Base-by-base conservation (phyloP, 1,284 basidiomycete genomes). In the Cutaneotrichosporon sp. region DNA sequence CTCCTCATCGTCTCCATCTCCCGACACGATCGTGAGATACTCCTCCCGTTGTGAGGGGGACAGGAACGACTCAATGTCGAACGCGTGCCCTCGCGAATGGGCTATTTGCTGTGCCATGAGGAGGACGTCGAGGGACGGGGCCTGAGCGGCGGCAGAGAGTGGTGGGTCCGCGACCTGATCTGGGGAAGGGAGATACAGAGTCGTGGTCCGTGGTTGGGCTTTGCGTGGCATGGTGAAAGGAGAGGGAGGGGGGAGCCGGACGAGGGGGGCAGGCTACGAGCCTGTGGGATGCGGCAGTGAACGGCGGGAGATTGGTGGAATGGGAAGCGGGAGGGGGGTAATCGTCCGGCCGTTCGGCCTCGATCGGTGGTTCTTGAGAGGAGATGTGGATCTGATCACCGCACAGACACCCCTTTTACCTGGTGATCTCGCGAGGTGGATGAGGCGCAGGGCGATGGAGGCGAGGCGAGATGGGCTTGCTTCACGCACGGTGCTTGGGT, bases 51-150 rank as follows among this genome's bases (percentile, higher is more conserved):
- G 64, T n/a, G 46, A 45, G 1, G 59, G 60, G 3, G 51, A 37
- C 27, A 70, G 52, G 31, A 67, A 67, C 5, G 61, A 52, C 43
- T 67, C 64, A 22, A 70, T 62, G 58, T 70, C 67, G 44, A 70
- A 63, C n/a, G 49, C 50, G 26, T 65, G 58, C 3, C 67, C 66
- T 9, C 55, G 50, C 17, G 58, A 48, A 12, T 51, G 43, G 4
- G 68, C 68, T 22, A 68, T 54, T 25, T 65, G 55, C 52, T 66
- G 62, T 5, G 68, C 66, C 41, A 63, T 45, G 9, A 70, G 39
- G 34, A 70, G 47, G 1, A 70, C 68, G 20, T 66, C 62, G 24
- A 70, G 53, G 8, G 51, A 38, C 4, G 62, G 62, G 22, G 51
- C 26, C 38, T 49, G 29, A 10, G 29, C 14, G 24, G 24, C 31